A percentile compares a stretch with the other conserved stretches of the same genome.
These are phyloP conservation scores for Cryptosporidium meleagridis DNA, from an alignment of 169 alveolate genomes.

Conservation along the genomic window DNA sequence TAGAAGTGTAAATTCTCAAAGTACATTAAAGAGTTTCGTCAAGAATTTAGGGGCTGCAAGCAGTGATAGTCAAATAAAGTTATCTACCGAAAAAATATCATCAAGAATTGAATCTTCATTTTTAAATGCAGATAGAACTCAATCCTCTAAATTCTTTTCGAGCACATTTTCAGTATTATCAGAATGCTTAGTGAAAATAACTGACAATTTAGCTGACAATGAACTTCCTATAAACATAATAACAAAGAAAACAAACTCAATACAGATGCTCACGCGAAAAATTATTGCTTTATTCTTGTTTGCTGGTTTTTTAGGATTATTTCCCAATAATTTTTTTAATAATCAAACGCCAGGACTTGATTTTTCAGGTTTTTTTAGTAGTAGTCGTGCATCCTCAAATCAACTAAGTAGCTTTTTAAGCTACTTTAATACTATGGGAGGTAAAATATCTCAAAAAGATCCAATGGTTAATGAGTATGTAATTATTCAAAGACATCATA, in stretches of 20 bases:
- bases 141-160: not conserved
- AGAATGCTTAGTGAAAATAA: not conserved
- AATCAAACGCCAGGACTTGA: not conserved
- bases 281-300: not conserved
- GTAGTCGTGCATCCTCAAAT: not conserved
- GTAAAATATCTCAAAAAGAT: not conserved
- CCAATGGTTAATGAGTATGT: not conserved
- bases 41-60: not conserved
- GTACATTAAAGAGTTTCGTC: not conserved
- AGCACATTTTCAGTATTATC: not conserved
- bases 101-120: not conserved
- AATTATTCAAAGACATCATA: conserved; percentile 23
- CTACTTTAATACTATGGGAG: not conserved
- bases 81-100: not conserved
- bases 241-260: not conserved
- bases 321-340: not conserved
- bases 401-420: conserved; percentile 11
- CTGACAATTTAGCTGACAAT: not conserved
- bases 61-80: not conserved
- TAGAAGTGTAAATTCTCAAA: not conserved
- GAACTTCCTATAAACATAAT: not conserved
- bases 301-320: conserved; percentile 38
- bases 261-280: conserved; percentile 1
- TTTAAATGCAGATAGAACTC: not conserved
- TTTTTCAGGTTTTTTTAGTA: not conserved